A percentile compares a stretch with the other conserved stretches of the same genome.
Conservation (phyloP, 345 rosid species). For the Eucalyptus curtisii region DNA sequence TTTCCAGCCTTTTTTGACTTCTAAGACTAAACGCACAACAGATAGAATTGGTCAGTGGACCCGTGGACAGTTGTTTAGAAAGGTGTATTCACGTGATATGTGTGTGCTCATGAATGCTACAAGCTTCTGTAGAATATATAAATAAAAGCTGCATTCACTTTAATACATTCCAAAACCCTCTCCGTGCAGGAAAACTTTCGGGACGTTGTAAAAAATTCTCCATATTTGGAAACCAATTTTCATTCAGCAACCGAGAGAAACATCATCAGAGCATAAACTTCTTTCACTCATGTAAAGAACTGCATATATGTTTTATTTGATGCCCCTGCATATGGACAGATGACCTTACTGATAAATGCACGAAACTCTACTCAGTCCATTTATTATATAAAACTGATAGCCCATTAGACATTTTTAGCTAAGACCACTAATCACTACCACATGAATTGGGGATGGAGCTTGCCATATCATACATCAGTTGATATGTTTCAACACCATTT, state of each 20-base stretch:
- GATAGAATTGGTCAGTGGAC: background rate
- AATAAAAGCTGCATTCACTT: background rate
- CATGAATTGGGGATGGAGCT: background rate
- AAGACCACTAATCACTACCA: background rate
- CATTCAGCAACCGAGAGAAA: background rate
- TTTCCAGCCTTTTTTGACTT: slow-evolving; percentile 83
- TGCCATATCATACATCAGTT: background rate
- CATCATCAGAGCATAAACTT: background rate
- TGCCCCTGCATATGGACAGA: background rate
- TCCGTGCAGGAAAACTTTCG: background rate
- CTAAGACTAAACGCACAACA: slow-evolving; percentile 44
- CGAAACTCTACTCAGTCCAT: background rate
- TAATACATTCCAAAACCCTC: background rate
- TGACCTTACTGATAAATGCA: background rate
- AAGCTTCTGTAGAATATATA: background rate
- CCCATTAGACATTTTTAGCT: background rate
- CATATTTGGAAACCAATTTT: background rate
- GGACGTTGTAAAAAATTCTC: background rate
- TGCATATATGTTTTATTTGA: background rate
- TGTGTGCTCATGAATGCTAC: background rate
- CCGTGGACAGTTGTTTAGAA: background rate
- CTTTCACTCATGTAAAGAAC: background rate
- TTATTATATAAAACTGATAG: background rate
- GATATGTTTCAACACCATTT: background rate
- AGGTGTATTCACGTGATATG: background rate